Evolutionary conservation across 805 yeast genomes (phyloP), one percentile per base, ranked within the genome.

Genomic region (Kodamaea lidongshanica): DNA sequence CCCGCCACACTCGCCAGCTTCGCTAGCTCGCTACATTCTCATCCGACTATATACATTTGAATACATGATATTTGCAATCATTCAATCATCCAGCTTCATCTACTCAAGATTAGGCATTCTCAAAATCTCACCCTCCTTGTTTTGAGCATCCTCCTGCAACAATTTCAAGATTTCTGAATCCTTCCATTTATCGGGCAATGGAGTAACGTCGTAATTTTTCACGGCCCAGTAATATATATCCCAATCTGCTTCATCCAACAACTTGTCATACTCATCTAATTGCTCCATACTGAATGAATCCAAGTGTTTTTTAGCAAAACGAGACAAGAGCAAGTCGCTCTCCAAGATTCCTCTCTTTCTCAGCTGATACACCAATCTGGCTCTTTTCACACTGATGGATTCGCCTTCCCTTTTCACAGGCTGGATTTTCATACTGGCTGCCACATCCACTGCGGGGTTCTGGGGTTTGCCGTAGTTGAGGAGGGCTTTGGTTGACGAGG

Each of bases 221-320:
- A 96, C 86, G 15, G 94, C 95, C 98, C 98, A 89, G 62, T 92
- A 92, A 57, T 85, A 92, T 38, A 92, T 88, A 56, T 92, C 98
- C 98, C 98, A 92, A 57, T 92, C 98, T n/a, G 89, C 74, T 57
- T 89, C 94, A 55, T 92, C 94, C 50, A 92, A 67, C 35, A 92
- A 58, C 34, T 67, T 52, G 50, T 89, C 96, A 55, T 85, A 92
- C 55, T 92, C 97, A 27, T 76, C 80, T 32, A 92, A 63, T 57
- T 86, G 81, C 32, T 67, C 79, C 37, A 61, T 56, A 8, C 70
- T 64, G 65, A 92, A 70, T 0, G 51, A 49, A 21, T 67, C 56
- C 40, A 92, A 62, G 49, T 83, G 73, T 48, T 72, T 72, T 48
- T 86, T 77, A 16, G 97, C 95, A 56, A 88, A 92, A 36, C 87